A percentile compares a stretch with the other conserved stretches of the same genome.
Evolutionary conservation across 2,329 filamentous ascomycete species (phyloP).

Genomic region (Fusarium odoratissimum): DNA sequence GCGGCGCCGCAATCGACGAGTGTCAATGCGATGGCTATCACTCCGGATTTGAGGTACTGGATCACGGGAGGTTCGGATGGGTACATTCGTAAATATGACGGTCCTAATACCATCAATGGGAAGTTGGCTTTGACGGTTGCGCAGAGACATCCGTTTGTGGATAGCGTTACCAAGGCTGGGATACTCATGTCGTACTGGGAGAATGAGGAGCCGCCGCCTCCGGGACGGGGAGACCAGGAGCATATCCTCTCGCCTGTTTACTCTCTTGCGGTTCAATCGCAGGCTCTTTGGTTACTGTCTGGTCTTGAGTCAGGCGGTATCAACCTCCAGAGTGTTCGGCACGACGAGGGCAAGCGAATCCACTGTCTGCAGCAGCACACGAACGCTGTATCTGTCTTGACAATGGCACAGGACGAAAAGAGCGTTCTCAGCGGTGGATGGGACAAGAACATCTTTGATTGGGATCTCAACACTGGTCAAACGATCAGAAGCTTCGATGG

Average conservation of each 20-base stretch:
- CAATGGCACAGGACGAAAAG: conserved; percentile 84
- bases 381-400: conserved; percentile 90
- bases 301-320: conserved; percentile 92
- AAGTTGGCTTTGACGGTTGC: conserved; percentile 94
- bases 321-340: conserved; percentile 91
- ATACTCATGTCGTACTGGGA: conserved; percentile 98
- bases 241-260: conserved; percentile 88
- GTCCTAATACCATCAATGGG: conserved; percentile 92
- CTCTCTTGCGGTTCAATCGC: conserved; percentile 88
- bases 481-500: conserved; percentile 80
- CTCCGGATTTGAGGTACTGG: conserved; percentile 93
- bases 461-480: conserved; percentile 91
- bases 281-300: conserved; percentile 90
- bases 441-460: conserved; percentile 95
- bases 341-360: conserved; percentile 94
- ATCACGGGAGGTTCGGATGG: conserved; percentile 95
- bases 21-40: conserved; percentile 91
- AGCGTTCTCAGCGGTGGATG: conserved; percentile 92
- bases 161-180: conserved; percentile 95
- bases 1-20: conserved; percentile 95
- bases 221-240: conserved; percentile 64
- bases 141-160: conserved; percentile 95
- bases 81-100: conserved; percentile 97
- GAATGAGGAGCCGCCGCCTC: conserved; percentile 80
- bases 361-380: conserved; percentile 83